Conservation (phyloP, 2,329 filamentous ascomycete species). For the Berkeleyomyces basicola region DNA sequence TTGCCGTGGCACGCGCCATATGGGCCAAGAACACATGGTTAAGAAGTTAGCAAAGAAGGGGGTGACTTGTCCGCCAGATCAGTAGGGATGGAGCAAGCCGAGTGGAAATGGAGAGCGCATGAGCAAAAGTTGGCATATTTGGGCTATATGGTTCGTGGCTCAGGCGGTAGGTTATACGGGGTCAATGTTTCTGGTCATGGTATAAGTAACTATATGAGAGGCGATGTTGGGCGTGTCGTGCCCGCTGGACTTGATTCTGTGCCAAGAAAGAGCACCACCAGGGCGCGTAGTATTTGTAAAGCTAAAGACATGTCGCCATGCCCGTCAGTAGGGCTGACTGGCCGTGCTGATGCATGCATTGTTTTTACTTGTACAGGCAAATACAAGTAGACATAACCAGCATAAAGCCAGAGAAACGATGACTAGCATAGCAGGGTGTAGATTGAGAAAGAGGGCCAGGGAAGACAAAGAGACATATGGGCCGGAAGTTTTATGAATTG, state of each 20-base stretch:
- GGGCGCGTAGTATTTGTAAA: not conserved
- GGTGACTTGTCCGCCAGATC: not conserved
- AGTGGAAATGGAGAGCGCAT: not conserved
- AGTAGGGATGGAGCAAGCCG: not conserved
- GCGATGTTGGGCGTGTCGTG: no score
- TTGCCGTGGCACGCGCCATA: not conserved
- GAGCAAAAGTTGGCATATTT: not conserved
- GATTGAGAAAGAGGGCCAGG: not conserved
- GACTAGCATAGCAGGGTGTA: not conserved
- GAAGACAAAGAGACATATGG: not conserved
- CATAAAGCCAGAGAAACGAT: not conserved
- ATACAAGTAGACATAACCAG: no score
- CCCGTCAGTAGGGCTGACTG: not conserved
- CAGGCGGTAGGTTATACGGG: not conserved
- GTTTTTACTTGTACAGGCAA: not conserved
- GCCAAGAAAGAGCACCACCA: not conserved
- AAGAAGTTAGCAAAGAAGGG: not conserved
- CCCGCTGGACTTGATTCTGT: not conserved
- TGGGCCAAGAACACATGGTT: not conserved
- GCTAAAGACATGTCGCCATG: not conserved
- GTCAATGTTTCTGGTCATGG: not conserved
- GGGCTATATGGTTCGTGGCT: not conserved
- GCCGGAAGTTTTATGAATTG: not conserved
- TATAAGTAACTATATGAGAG: not conserved
- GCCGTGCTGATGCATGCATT: no score